Evolutionary conservation across 768 basidiomycete genomes (phyloP), one percentile per base, ranked within the genome.

Genomic region (Tricholoma matsutake): DNA sequence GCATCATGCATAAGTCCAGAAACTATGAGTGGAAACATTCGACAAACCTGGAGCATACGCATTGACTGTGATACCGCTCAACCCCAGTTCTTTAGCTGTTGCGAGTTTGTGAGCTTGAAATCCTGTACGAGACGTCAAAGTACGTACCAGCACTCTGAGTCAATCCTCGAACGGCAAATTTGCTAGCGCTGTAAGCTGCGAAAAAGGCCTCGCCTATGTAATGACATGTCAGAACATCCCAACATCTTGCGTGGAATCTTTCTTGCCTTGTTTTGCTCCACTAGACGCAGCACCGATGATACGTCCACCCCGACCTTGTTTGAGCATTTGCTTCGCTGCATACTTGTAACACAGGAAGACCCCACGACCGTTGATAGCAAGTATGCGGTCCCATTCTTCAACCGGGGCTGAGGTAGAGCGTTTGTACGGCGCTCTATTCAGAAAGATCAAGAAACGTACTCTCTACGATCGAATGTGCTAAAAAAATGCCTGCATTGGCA

Each of bases 241-340:
- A 28, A 51, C 28, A 6, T 25, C 22, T 13, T 28, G 29, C 25
- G 22, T 51, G 28, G 4, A 45, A 16, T 51, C 14, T 28, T 28
- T 29, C 14, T 14, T 55, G 75, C 82, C 81, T 74, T 68, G 63
- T 58, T 75, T 75, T 3, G 77, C 80, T 1, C 70, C 71, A 1
- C 73, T 65, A 4, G 80, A 80, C 0, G 67, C 72, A 13, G 77
- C 77, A 7, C 77, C 78, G 25, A 79, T 72, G 29, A 79, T 73
- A n/a, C 76, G 66, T 20, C 79, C 79, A 1, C 79, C 79, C 20
- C 69, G 68, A 2, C 76, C 76, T 65, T 78, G 78, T 20, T 67
- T 65, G 52, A 80, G 71, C 79, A 79, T 78, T 45, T 71, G 71
- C 20, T 67, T 61, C 6, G 71, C 78, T n/a, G 76, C 77, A 58